phyloP scores from a whole-genome alignment of 176 grass and related monocot genomes.

The Stipa capillata region DNA sequence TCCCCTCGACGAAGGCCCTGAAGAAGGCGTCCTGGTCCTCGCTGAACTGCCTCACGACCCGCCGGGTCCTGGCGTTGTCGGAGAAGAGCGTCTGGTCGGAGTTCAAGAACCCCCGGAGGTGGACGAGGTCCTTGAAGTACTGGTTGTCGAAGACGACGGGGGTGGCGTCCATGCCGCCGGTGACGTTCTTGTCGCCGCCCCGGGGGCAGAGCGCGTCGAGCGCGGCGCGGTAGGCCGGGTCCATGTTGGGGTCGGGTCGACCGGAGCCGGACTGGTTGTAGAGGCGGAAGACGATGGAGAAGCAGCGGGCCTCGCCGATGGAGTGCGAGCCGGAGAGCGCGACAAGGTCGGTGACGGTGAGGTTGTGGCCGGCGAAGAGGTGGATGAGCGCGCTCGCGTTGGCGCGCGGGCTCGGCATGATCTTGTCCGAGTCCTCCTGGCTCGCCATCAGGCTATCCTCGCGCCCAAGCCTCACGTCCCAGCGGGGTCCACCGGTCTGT shows the following conservation, averaged over 20 bases:
- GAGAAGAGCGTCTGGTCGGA: constrained; percentile 94
- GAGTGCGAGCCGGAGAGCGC: constrained; percentile 90
- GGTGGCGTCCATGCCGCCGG: constrained; percentile 61
- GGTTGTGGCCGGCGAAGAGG: constrained; percentile 65
- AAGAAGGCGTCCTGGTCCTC: constrained; percentile 66
- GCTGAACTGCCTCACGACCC: constrained; percentile 39
- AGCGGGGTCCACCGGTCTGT: constrained; percentile 78
- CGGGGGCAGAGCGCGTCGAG: constrained; percentile 59
- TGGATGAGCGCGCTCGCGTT: constrained; percentile 59
- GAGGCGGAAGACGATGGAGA: constrained; percentile 86
- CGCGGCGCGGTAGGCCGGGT: constrained; percentile 32
- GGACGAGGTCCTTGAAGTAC: constrained; percentile 89
- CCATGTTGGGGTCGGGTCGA: constrained; percentile 79
- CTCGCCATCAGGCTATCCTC: constrained; percentile 73
- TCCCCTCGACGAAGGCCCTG: constrained; percentile 64
- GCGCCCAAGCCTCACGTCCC: constrained; percentile 75
- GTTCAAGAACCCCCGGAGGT: constrained; percentile 76
- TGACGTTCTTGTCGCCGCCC: constrained; percentile 52
- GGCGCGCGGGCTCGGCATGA: constrained; percentile 85
- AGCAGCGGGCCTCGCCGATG: constrained; percentile 79
- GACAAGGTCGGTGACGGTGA: constrained; percentile 65
- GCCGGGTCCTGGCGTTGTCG: constrained; percentile 36
- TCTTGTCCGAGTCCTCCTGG: constrained; percentile 58
- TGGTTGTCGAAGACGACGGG: constrained; percentile 80
- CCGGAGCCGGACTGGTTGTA: constrained; percentile 93